These are phyloP conservation scores for Xanthoconium separans DNA, from an alignment of 1,284 basidiomycete species.

Conservation along the genomic window DNA sequence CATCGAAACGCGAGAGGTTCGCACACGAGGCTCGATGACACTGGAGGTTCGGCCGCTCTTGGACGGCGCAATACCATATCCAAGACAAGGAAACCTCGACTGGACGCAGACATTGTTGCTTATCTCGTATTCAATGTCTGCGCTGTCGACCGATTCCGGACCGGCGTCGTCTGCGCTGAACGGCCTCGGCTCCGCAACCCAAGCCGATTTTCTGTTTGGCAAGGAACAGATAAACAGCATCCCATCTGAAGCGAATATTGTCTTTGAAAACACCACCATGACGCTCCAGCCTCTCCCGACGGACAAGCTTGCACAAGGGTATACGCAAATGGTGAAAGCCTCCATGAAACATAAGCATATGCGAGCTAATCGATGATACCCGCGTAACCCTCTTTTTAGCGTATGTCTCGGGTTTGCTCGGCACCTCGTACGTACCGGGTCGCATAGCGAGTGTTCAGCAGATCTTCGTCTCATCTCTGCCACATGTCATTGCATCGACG, in stretches of 20 bases:
- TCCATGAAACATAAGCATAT: slow-evolving; percentile 17
- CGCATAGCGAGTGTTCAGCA: slow-evolving; percentile 9
- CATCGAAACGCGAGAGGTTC: slow-evolving; percentile 22
- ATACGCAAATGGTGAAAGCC: slow-evolving; percentile 9
- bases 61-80: neutral
- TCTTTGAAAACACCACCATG: slow-evolving; percentile 5
- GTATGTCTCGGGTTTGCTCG: neutral
- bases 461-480: slow-evolving; percentile 15
- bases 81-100: slow-evolving; percentile 11
- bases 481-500: slow-evolving; percentile 14
- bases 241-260: neutral
- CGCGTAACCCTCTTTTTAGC: too few species aligned
- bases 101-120: slow-evolving; percentile 17
- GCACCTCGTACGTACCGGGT: slow-evolving; percentile 14
- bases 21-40: slow-evolving; percentile 7
- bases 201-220: slow-evolving; percentile 11
- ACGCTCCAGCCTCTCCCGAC: slow-evolving; percentile 5
- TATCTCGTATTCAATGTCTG: slow-evolving; percentile 9
- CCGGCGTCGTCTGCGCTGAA: slow-evolving; percentile 1
- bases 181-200: slow-evolving; percentile 13
- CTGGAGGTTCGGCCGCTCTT: slow-evolving; percentile 8
- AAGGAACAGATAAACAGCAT: slow-evolving; percentile 3
- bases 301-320: slow-evolving; percentile 7
- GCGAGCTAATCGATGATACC: too few species aligned
- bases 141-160: slow-evolving; percentile 8